Evolutionary conservation across 352 stramenopile genomes (phyloP).

Genomic region (Pythium brachiatum): DNA sequence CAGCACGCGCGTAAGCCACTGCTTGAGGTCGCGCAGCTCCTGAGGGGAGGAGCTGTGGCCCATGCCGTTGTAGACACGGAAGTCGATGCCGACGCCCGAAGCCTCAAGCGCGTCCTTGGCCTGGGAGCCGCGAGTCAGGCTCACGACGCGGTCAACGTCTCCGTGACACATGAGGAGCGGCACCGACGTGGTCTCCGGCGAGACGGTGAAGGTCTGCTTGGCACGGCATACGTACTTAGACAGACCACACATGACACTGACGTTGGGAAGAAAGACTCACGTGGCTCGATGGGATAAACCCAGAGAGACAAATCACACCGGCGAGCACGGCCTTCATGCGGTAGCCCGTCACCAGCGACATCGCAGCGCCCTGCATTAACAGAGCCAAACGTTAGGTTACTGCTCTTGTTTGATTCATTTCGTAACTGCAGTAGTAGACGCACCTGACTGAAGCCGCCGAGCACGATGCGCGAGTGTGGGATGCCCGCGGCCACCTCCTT

Average conservation of each 20-base stretch:
- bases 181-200: slow-evolving; percentile 50
- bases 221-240: too few relatives aligned
- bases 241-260: slow-evolving; percentile 1
- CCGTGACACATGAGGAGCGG: slow-evolving; percentile 81
- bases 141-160: slow-evolving; percentile 60
- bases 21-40: slow-evolving; percentile 63
- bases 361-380: slow-evolving; percentile 68
- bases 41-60: slow-evolving; percentile 59
- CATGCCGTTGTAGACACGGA: slow-evolving; percentile 65
- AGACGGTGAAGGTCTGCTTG: slow-evolving; percentile 45
- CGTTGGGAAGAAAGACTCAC: slow-evolving; percentile 21
- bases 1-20: slow-evolving; percentile 59
- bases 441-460: slow-evolving; percentile 94
- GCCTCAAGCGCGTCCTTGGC: slow-evolving; percentile 60
- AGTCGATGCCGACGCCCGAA: slow-evolving; percentile 53
- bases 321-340: slow-evolving; percentile 59
- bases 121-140: slow-evolving; percentile 54
- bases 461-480: slow-evolving; percentile 87
- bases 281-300: slow-evolving; percentile 59
- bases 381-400: background rate
- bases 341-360: slow-evolving; percentile 86
- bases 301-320: slow-evolving; percentile 68
- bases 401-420: background rate
- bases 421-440: background rate
- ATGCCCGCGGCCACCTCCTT: slow-evolving; percentile 69